Percentiles rank a stretch among this genome's conserved stretches.
Evolutionary conservation across 352 stramenopile species (phyloP).

Genomic region (Bremia lactucae): DNA sequence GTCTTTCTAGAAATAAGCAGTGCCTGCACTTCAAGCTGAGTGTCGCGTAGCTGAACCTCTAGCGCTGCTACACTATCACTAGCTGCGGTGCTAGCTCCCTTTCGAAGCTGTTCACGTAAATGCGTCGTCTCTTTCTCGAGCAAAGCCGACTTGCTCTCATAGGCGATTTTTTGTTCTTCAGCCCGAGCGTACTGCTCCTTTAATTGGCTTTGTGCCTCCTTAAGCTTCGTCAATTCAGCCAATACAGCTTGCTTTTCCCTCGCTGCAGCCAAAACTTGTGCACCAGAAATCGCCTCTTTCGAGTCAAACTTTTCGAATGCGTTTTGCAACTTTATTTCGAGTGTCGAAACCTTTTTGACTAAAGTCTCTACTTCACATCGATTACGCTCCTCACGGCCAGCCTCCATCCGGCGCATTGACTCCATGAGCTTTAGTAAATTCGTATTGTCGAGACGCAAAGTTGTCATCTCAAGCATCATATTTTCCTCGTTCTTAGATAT

Average conservation of each 20-base stretch:
- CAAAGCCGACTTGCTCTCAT: constrained; percentile 30
- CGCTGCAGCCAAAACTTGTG: constrained; percentile 33
- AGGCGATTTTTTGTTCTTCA: constrained; percentile 38
- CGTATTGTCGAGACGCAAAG: constrained; percentile 60
- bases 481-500: constrained; percentile 58
- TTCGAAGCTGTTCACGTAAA: constrained; percentile 47
- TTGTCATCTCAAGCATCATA: constrained; percentile 41
- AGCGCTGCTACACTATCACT: constrained; percentile 49
- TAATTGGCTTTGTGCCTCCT: constrained; percentile 21
- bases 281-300: constrained; percentile 37
- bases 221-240: constrained; percentile 27
- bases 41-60: constrained; percentile 49
- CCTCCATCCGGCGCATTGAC: constrained; percentile 55
- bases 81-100: constrained; percentile 45
- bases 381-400: constrained; percentile 43
- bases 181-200: constrained; percentile 40
- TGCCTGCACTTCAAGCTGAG: constrained; percentile 46
- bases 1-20: constrained; percentile 49
- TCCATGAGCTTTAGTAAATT: constrained; percentile 77
- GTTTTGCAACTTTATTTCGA: constrained; percentile 53
- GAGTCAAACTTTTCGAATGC: constrained; percentile 52
- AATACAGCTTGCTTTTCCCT: constrained; percentile 50
- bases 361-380: constrained; percentile 36
- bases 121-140: constrained; percentile 51
- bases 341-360: constrained; percentile 28